These are phyloP conservation scores for Pichia sp. DNA, from an alignment of 1,139 yeast species.

Conservation along the genomic window DNA sequence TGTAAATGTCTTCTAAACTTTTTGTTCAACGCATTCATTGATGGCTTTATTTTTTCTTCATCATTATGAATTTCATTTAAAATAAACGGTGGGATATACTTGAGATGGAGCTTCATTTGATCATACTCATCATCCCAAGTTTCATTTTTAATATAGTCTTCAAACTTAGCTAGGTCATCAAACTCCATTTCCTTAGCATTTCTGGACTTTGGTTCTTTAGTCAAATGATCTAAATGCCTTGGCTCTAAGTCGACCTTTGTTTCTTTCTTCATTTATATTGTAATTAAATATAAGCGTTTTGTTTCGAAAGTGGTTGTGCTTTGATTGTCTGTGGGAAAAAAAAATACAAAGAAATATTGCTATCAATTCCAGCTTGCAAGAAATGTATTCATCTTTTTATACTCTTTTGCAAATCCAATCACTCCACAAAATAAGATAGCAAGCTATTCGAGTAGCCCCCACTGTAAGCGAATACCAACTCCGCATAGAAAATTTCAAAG, in stretches of 20 bases:
- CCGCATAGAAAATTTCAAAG: too few relatives aligned
- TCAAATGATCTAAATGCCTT: constrained; percentile 24
- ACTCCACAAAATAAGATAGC: too few relatives aligned
- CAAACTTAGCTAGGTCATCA: constrained; percentile 61
- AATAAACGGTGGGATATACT: constrained; percentile 68
- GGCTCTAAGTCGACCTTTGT: constrained; percentile 23
- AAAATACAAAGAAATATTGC: background rate
- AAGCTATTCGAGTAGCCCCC: too few relatives aligned
- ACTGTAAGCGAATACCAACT: too few relatives aligned
- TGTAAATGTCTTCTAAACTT: constrained; percentile 69
- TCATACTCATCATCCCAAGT: constrained; percentile 72
- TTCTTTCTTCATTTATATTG: constrained; percentile 22
- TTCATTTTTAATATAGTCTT: constrained; percentile 59
- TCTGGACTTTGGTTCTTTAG: constrained; percentile 24
- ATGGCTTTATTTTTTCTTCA: constrained; percentile 65
- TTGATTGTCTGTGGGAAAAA: background rate
- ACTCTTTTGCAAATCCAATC: background rate
- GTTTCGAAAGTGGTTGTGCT: background rate
- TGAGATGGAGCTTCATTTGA: constrained; percentile 57
- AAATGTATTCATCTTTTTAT: too few relatives aligned
- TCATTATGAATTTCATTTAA: constrained; percentile 60
- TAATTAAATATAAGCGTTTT: background rate
- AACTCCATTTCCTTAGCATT: constrained; percentile 35
- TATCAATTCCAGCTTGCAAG: too few relatives aligned
- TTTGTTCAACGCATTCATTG: constrained; percentile 63